These are phyloP conservation scores for Linum trigynum DNA, from an alignment of 345 rosid genomes.

Conservation along the genomic window DNA sequence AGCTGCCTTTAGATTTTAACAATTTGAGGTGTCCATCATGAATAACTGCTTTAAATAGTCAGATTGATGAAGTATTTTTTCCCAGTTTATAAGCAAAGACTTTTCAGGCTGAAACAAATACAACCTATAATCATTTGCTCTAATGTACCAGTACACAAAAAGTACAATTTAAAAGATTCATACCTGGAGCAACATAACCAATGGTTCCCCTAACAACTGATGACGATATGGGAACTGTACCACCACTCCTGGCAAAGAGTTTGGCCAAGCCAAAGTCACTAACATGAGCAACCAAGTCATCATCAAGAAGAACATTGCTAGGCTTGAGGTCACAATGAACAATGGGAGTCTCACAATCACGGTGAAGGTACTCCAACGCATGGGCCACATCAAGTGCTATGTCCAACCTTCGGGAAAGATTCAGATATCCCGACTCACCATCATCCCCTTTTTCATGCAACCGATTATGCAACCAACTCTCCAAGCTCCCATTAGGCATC, in stretches of 20 bases:
- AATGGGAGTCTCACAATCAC: slow-evolving; percentile 2
- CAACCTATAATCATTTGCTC: no score
- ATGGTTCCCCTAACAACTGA: slow-evolving; percentile 5
- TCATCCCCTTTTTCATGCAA: background rate
- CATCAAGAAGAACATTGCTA: slow-evolving; percentile 11
- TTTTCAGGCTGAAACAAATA: no score
- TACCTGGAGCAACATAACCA: slow-evolving; percentile 26
- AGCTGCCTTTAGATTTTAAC: no score
- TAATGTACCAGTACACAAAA: no score
- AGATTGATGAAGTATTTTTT: no score
- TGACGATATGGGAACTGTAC: no score
- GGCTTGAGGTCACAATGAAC: slow-evolving; percentile 23
- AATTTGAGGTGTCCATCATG: no score
- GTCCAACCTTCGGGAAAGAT: background rate
- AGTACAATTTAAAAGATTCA: background rate
- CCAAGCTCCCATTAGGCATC: background rate
- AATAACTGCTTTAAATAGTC: no score
- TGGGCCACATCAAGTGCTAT: slow-evolving; percentile 11
- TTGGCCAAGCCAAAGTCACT: slow-evolving; percentile 10
- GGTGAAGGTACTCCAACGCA: slow-evolving; percentile 18
- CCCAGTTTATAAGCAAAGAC: no score
- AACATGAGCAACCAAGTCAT: slow-evolving; percentile 4
- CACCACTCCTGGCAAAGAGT: background rate
- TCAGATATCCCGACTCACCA: background rate
- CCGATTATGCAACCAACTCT: background rate